A percentile compares a stretch with the other conserved stretches of the same genome.
These are phyloP conservation scores for Scedosporium aurantiacum DNA, from an alignment of 2,329 filamentous ascomycete genomes.

Conservation along the genomic window DNA sequence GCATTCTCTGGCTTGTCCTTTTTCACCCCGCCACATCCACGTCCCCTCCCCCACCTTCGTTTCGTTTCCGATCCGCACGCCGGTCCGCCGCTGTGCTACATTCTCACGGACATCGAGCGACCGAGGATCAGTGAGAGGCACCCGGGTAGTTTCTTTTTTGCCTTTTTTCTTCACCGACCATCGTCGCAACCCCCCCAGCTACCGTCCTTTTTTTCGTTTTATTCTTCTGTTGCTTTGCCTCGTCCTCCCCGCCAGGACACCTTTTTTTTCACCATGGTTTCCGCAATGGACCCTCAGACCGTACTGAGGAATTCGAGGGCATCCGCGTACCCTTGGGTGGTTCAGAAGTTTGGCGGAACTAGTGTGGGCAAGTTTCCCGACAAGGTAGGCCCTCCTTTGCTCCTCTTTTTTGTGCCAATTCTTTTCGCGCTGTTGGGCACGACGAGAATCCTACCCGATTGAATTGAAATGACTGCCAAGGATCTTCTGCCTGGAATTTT, in stretches of 20 bases:
- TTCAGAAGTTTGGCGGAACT: constrained; percentile 93
- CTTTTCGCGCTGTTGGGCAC: too few relatives aligned
- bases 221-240: too few relatives aligned
- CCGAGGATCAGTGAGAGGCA: background rate
- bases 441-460: background rate
- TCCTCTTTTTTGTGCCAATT: background rate
- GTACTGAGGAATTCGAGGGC: background rate
- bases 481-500: background rate
- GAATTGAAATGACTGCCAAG: background rate
- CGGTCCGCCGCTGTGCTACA: background rate
- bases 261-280: background rate
- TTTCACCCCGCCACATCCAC: background rate
- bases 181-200: too few relatives aligned
- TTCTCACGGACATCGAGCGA: background rate
- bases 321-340: constrained; percentile 52
- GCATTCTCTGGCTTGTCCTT: background rate
- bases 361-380: constrained; percentile 88
- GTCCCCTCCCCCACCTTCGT: background rate
- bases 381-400: constrained; percentile 35
- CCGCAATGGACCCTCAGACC: background rate
- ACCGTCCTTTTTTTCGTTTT: too few relatives aligned
- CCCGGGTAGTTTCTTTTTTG: too few relatives aligned
- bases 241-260: too few relatives aligned
- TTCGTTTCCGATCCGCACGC: background rate
- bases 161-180: background rate